Evolutionary conservation across 306 rosid genomes (phyloP), one percentile per base, ranked within the genome.

Genomic region (Hippophae rhamnoides): DNA sequence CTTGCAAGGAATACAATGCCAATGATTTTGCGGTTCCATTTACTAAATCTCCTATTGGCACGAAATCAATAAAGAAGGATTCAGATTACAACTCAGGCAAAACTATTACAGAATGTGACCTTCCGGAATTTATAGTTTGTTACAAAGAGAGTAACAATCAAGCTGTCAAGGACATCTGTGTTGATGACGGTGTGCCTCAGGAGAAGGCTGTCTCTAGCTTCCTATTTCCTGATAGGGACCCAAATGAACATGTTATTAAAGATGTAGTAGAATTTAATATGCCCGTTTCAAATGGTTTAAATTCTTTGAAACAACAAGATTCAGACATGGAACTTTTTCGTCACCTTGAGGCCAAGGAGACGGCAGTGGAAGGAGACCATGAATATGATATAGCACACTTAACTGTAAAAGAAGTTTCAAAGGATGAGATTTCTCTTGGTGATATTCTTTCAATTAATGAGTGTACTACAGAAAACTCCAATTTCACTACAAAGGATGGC

Each of bases 161-260:
- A 73, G 76, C 57, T 43, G 74, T 93, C 48, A 93, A 93, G 77
- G 97, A 88, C 60, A 93, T 93, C 51, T 84, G 95, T 47, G 69
- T 88, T n/a, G 99, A 88, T 41, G 81, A 88, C 49, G 90, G 95
- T 51, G 79, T 79, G 26, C 83, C 70, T 31, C 72, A 58, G 40
- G 78, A 71, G 67, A 72, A 82, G 61, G 71, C 54, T 60, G 48
- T 56, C 43, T 60, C 76, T 63, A 60, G 72, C 38, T 69, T 63
- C 43, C 42, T 71, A 42, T 68, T 75, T 49, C 68, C 65, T 0
- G 80, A 42, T 56, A 56, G 49, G 62, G 65, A 49, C 27, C 49
- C 47, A 49, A 62, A 72, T 12, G 46, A 58, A 62, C 73, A 69
- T 54, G 25, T 40, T 9, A 57, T 18, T 51, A 73, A 63, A 43